A percentile compares a stretch with the other conserved stretches of the same genome.
Conservation (phyloP, 2,329 filamentous ascomycete species). For the Raffaelea arxii region DNA sequence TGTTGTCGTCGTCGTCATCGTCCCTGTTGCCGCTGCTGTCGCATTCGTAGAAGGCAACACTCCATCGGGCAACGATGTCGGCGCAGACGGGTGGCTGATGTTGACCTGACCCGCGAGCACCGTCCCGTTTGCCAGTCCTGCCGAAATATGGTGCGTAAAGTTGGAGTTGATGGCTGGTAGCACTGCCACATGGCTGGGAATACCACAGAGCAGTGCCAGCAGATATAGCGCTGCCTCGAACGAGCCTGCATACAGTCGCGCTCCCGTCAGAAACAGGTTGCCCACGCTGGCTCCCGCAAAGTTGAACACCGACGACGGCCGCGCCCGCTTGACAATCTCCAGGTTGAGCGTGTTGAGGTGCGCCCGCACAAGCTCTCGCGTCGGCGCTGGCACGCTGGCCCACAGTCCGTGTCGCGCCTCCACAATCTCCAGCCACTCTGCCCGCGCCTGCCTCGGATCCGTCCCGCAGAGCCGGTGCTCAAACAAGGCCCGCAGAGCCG, state of each 20-base stretch:
- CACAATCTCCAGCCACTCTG: slow-evolving; percentile 83
- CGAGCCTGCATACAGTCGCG: slow-evolving; percentile 80
- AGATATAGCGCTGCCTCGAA: slow-evolving; percentile 92
- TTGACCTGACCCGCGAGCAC: slow-evolving; percentile 86
- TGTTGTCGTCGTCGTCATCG: slow-evolving; percentile 12
- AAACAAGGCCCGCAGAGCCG: slow-evolving; percentile 73
- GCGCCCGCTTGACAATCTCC: slow-evolving; percentile 66
- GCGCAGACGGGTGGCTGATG: slow-evolving; percentile 73
- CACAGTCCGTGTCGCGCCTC: slow-evolving; percentile 74
- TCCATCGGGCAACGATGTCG: slow-evolving; percentile 41
- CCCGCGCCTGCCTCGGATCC: slow-evolving; percentile 49
- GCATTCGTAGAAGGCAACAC: slow-evolving; percentile 12
- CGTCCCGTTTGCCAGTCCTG: slow-evolving; percentile 64
- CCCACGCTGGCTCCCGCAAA: slow-evolving; percentile 68
- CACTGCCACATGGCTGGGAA: slow-evolving; percentile 66
- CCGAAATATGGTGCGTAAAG: slow-evolving; percentile 90
- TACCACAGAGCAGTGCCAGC: slow-evolving; percentile 75
- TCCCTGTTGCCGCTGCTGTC: slow-evolving; percentile 11
- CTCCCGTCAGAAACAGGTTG: slow-evolving; percentile 74
- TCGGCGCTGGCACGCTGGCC: slow-evolving; percentile 58
- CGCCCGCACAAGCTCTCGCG: slow-evolving; percentile 67
- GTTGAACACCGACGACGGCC: slow-evolving; percentile 66
- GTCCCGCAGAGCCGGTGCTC: slow-evolving; percentile 67
- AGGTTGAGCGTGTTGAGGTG: slow-evolving; percentile 69
- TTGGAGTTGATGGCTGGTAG: slow-evolving; percentile 91